Conservation (phyloP, 176 grass and related monocot species). For the Oryza glaberrima region DNA sequence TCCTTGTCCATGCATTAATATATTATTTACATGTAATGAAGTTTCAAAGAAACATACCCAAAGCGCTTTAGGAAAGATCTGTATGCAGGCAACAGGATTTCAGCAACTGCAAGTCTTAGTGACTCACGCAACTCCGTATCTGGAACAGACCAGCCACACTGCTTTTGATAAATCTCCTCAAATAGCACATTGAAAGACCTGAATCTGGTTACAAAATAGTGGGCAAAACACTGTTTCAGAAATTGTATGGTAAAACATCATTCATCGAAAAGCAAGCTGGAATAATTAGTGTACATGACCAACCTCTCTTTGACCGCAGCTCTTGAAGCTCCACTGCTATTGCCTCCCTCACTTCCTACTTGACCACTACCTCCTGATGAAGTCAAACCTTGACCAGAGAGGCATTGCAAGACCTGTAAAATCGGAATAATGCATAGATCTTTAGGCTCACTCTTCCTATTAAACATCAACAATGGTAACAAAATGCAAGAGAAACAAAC, state of each 20-base stretch:
- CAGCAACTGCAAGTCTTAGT: conserved; percentile 81
- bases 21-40: conserved; percentile 8
- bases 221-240: conserved; percentile 16
- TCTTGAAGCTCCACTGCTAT: conserved; percentile 82
- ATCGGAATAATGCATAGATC: not conserved
- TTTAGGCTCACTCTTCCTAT: not conserved
- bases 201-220: conserved; percentile 62
- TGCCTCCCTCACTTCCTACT: conserved; percentile 66
- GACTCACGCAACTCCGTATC: conserved; percentile 86
- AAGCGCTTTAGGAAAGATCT: conserved; percentile 89
- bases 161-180: conserved; percentile 91
- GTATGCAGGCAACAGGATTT: conserved; percentile 89
- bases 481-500: conserved; percentile 20
- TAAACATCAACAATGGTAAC: not conserved
- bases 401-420: conserved; percentile 71
- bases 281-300: not conserved
- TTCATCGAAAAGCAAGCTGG: not conserved
- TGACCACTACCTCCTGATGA: conserved; percentile 73
- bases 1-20: not conserved
- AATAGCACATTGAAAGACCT: conserved; percentile 81
- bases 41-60: conserved; percentile 61
- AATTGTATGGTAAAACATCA: not conserved
- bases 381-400: conserved; percentile 75
- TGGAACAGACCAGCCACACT: conserved; percentile 89
- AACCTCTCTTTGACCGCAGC: conserved; percentile 84